Evolutionary conservation across 2,329 filamentous ascomycete species (phyloP), one percentile per base, ranked within the genome.

Genomic region (Venturia effusa): DNA sequence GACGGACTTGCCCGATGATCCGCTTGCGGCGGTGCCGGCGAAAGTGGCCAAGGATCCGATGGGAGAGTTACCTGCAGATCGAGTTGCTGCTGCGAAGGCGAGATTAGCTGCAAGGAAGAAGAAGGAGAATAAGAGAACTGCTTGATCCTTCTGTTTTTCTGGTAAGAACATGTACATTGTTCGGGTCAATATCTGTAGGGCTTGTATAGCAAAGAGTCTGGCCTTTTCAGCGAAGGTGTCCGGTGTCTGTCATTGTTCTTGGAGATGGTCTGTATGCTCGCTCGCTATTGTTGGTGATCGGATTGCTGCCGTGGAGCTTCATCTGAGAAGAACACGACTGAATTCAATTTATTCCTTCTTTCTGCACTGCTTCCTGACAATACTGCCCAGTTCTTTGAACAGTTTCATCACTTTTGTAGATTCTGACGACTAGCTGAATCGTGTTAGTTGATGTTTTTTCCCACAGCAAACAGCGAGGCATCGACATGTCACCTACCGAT

Each of bases 101-200:
- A 43, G 61, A 32, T 27, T 63, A n/a, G 61, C 39, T 24, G 61
- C 45, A 34, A 37, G 61, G 48, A 55, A 51, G 22, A 13, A n/a
- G 30, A 63, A 63, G 61, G 37, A 51, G 40, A 43, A 63, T 62
- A 24, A 17, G 22, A 43, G 60, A 40, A 37, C 24, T 1, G 30
- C 30, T 57, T 57, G 51, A 57, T 32, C 48, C 3, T 27, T 27
- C 4, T 39, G 11, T 51, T 51, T 22, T 11, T 51, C 11, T 51
- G 8, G 22, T 24, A 51, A 51, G 45, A 48, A 24, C 27, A 27
- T 57, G 19, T 34, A 8, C 34, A 34, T 32, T 32, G 30, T 34
- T 57, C 15, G 32, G 30, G 19, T 22, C 15, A n/a, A 1, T 34
- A 15, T 45, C n/a, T n/a, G n/a, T n/a, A n/a, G 8, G 4, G 43